Percentiles rank a stretch among this genome's conserved stretches.
phyloP scores from a whole-genome alignment of 1,284 basidiomycete species.

The Cryptococcus sp. region DNA sequence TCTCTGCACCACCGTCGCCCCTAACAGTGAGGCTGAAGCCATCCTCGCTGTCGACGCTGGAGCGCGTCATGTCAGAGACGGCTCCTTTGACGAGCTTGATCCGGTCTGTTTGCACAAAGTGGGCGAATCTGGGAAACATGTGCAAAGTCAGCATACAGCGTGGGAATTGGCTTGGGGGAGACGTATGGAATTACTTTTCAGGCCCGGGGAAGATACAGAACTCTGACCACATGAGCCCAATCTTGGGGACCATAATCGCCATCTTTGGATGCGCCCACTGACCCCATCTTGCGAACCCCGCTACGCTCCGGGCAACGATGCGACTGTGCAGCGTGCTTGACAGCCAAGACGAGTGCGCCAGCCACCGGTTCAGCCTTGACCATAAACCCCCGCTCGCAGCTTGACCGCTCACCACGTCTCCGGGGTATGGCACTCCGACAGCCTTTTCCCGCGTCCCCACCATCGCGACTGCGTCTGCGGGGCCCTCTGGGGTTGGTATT shows the following conservation, averaged over 20 bases:
- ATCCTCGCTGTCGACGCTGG: not conserved
- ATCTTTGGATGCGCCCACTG: constrained; percentile 12
- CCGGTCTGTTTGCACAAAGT: constrained; percentile 16
- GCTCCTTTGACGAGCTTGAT: constrained; percentile 21
- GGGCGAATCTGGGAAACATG: constrained; percentile 8
- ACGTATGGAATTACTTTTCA: not conserved
- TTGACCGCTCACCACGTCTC: constrained; percentile 17
- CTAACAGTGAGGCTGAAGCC: constrained; percentile 5
- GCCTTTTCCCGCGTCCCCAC: constrained; percentile 14
- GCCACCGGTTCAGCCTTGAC: constrained; percentile 9
- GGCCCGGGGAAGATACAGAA: constrained; percentile 18
- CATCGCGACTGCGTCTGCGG: constrained; percentile 10
- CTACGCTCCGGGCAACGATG: not conserved
- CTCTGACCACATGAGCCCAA: constrained; percentile 11
- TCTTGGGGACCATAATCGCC: constrained; percentile 10
- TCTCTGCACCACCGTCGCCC: not conserved
- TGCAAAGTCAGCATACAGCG: not conserved
- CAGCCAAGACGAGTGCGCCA: constrained; percentile 18
- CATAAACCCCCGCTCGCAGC: constrained; percentile 15
- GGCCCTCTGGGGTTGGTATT: not conserved
- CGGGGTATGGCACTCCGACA: constrained; percentile 17
- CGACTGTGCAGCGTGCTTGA: constrained; percentile 5
- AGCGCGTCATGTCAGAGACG: constrained; percentile 8
- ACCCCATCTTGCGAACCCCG: constrained; percentile 11
- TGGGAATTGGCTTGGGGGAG: not conserved